These are phyloP conservation scores for Sclerotinia sclerotiorum DNA, from an alignment of 2,329 filamentous ascomycete genomes.

Conservation along the genomic window DNA sequence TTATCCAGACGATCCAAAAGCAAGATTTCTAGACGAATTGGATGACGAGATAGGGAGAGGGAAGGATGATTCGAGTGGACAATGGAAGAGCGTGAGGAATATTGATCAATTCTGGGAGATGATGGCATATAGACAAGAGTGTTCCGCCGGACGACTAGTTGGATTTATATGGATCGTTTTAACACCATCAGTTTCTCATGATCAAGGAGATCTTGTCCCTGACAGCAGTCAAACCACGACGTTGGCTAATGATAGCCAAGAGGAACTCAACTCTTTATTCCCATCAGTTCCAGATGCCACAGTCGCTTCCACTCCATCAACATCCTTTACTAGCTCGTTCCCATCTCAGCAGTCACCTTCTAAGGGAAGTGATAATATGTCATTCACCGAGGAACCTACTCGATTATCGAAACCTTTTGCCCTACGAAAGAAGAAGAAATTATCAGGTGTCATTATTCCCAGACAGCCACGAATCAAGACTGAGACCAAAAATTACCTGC, in stretches of 20 bases:
- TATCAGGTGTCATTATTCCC: conserved; percentile 61
- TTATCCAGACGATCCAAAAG: conserved; percentile 94
- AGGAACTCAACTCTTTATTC: conserved; percentile 18
- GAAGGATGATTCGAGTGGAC: conserved; percentile 56
- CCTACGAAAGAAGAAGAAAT: conserved; percentile 49
- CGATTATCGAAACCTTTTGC: conserved; percentile 19
- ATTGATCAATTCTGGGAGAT: conserved; percentile 97
- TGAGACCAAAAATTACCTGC: conserved; percentile 50
- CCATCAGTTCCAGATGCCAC: conserved; percentile 5
- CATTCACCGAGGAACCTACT: conserved; percentile 22
- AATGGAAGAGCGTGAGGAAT: conserved; percentile 80
- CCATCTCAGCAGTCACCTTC: conserved; percentile 25
- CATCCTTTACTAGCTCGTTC: conserved; percentile 29
- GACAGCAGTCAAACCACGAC: conserved; percentile 30
- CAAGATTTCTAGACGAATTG: conserved; percentile 82
- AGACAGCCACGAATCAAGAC: conserved; percentile 67
- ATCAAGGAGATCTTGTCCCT: conserved; percentile 23
- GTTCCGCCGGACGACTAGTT: conserved; percentile 85
- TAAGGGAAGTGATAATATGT: conserved; percentile 11
- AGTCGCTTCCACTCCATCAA: conserved; percentile 31
- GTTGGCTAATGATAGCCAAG: conserved; percentile 25
- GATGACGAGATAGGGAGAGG: conserved; percentile 75
- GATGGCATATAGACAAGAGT: conserved; percentile 96
- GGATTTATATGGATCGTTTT: conserved; percentile 95
- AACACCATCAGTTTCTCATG: conserved; percentile 37